A percentile compares a stretch with the other conserved stretches of the same genome.
Evolutionary conservation across 495 filamentous ascomycete species (phyloP).

Genomic region (Talaromyces nanjingensis): DNA sequence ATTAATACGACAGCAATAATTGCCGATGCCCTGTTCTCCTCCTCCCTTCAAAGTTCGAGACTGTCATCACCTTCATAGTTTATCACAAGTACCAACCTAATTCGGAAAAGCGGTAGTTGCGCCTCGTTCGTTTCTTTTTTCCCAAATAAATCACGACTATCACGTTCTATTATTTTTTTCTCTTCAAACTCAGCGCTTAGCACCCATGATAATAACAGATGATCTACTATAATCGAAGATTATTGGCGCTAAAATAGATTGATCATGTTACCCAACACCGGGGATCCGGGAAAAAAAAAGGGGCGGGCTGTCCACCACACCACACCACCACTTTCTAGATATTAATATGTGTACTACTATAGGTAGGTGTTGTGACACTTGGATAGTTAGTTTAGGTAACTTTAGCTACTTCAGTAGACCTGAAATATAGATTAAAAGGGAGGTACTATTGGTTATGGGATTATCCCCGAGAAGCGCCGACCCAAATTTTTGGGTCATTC

Average conservation of each 20-base stretch:
- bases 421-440: not conserved
- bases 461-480: not conserved
- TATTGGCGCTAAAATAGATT: slow-evolving; percentile 2
- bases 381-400: not conserved
- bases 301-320: not conserved
- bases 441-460: not conserved
- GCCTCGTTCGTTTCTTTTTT: not conserved
- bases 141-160: no score
- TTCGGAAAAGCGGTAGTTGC: not conserved
- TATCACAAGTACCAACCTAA: slow-evolving; percentile 1
- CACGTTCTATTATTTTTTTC: not conserved
- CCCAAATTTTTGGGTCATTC: not conserved
- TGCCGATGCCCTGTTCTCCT: not conserved
- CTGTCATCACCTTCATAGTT: not conserved
- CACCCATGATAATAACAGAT: not conserved
- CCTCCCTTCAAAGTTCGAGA: not conserved
- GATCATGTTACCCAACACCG: not conserved
- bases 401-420: not conserved
- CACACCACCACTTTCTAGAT: not conserved
- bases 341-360: not conserved
- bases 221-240: not conserved
- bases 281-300: not conserved
- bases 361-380: not conserved
- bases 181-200: not conserved
- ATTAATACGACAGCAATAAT: not conserved